Evolutionary conservation across 768 basidiomycete species (phyloP), one percentile per base, ranked within the genome.

Genomic region (Gymnopilus dilepis): DNA sequence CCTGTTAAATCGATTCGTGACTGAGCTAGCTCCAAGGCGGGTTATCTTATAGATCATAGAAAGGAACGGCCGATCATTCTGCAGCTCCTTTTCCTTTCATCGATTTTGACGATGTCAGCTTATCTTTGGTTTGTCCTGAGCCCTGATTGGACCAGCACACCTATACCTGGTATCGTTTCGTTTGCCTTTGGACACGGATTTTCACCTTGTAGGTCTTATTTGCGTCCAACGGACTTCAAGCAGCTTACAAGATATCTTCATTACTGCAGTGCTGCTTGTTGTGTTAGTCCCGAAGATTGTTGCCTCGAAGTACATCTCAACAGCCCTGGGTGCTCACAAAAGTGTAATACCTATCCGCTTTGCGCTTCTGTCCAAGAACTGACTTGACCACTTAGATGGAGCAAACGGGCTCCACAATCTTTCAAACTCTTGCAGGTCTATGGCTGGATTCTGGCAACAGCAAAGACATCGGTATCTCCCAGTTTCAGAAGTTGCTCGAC

Each of bases 281-380:
- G 80, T 93, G 15, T 78, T 93, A 33, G 91, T 92, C 0, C 90
- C 91, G 0, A 83, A 81, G 54, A 83, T 93, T 28, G 89, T 93
- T 0, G 82, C 86, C 6, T 65, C 82, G 19, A 89, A 88, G 70
- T 92, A 89, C 71, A 85, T 93, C 45, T 88, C 89, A 1, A 92
- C 92, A 1, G 90, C 89, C 4, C 78, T 93, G 0, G 91, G 90
- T 1, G 86, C 87, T 6, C 90, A 93, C 69, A 92, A 93, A 71
- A 86, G 87, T 69, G 91, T 91, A 75, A 63, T n/a, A n/a, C n/a
- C n/a, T n/a, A n/a, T n/a, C n/a, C n/a, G n/a, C n/a, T n/a, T n/a
- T n/a, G n/a, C n/a, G n/a, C 62, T 11, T 6, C 7, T 24, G 31
- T 40, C 42, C 17, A n/a, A n/a, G n/a, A n/a, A 47, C 50, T n/a